Evolutionary conservation across 164 flowering plant genomes (phyloP).

Genomic region (Platanus orientalis): DNA sequence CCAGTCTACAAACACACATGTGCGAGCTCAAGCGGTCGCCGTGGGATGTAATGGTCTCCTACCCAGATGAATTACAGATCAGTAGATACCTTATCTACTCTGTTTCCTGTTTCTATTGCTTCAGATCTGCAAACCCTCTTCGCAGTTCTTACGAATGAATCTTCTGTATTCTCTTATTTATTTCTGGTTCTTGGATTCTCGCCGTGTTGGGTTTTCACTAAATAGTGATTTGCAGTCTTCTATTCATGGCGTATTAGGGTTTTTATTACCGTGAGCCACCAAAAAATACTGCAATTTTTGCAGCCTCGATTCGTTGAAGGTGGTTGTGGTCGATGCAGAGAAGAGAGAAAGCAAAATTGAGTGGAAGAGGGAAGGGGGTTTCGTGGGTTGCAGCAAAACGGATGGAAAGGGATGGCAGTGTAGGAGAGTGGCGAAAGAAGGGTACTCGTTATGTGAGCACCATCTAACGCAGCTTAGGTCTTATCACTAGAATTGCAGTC

Average conservation of each 20-base stretch:
- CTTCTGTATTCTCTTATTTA: background rate
- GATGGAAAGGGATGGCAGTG: slow-evolving; percentile 4
- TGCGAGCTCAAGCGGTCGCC: slow-evolving; percentile 3
- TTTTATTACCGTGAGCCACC: too few relatives aligned
- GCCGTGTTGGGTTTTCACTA: background rate
- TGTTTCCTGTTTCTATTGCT: background rate
- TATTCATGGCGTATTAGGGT: too few relatives aligned
- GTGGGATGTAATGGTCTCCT: background rate
- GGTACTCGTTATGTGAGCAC: background rate
- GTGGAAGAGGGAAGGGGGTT: background rate
- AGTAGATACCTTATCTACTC: background rate
- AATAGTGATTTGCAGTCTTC: too few relatives aligned
- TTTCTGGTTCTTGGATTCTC: background rate
- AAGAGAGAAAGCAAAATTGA: too few relatives aligned
- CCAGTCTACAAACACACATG: background rate
- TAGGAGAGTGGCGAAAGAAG: background rate
- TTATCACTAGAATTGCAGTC: too few relatives aligned
- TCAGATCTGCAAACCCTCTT: slow-evolving; percentile 2
- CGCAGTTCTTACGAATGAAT: too few relatives aligned
- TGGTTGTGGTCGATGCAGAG: background rate
- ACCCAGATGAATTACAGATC: background rate
- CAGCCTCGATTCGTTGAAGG: too few relatives aligned
- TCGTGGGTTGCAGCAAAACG: background rate
- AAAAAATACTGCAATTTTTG: too few relatives aligned
- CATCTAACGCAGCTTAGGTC: background rate